A percentile compares a stretch with the other conserved stretches of the same genome.
Conservation (phyloP, 345 rosid genomes). For the Sapria himalayana region DNA sequence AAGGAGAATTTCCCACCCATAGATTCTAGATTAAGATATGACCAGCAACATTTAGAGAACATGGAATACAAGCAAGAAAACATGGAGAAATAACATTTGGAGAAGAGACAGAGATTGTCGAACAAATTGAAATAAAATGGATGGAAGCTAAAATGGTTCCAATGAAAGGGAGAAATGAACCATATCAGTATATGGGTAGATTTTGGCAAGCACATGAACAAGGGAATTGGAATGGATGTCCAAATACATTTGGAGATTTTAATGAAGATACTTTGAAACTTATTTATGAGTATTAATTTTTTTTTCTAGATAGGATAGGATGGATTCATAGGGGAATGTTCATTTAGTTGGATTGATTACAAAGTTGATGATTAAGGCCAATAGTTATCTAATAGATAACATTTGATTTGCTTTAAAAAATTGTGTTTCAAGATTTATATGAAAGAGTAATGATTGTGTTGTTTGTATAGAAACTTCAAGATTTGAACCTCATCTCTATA, state of each 20-base stretch:
- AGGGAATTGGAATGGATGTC: slow-evolving; percentile 56
- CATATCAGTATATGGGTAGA: slow-evolving; percentile 54
- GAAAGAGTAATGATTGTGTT: too few relatives aligned
- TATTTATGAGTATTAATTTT: too few relatives aligned
- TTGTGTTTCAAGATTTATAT: too few relatives aligned
- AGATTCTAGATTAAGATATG: slow-evolving; percentile 89
- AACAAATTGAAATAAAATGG: slow-evolving; percentile 75
- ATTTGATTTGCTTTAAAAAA: too few relatives aligned
- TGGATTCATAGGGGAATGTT: too few relatives aligned
- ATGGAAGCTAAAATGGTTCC: slow-evolving; percentile 85
- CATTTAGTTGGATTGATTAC: too few relatives aligned
- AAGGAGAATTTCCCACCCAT: slow-evolving; percentile 96
- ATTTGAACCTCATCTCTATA: too few relatives aligned
- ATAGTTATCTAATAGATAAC: too few relatives aligned
- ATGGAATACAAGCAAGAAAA: slow-evolving; percentile 94
- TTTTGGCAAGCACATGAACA: slow-evolving; percentile 74
- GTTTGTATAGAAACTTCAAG: too few relatives aligned
- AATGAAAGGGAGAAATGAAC: slow-evolving; percentile 31
- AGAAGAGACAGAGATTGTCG: slow-evolving; percentile 89
- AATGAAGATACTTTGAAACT: too few relatives aligned
- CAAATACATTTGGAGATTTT: slow-evolving; percentile 62
- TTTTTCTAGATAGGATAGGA: too few relatives aligned
- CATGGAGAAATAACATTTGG: slow-evolving; percentile 72
- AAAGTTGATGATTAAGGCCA: too few relatives aligned
- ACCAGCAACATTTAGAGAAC: slow-evolving; percentile 86